These are phyloP conservation scores for Diophrys appendiculata DNA, from an alignment of 73 alveolate species.

Conservation along the genomic window DNA sequence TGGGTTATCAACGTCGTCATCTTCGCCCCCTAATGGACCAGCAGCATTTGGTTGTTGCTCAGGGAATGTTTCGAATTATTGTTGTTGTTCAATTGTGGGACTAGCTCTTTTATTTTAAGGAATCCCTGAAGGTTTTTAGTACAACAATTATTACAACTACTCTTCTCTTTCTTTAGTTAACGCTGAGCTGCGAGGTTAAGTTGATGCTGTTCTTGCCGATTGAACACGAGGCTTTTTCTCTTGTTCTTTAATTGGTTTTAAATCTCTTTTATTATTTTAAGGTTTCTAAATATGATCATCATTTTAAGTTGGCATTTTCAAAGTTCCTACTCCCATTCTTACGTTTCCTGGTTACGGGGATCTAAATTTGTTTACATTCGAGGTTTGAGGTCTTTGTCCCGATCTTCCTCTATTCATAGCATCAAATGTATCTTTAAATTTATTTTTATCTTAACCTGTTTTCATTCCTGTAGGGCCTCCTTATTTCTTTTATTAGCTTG, in stretches of 20 bases:
- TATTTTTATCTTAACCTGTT: background rate
- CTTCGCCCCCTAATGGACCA: background rate
- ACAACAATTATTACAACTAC: background rate
- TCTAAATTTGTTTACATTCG: background rate
- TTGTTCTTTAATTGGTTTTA: too few relatives aligned
- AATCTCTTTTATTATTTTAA: too few relatives aligned
- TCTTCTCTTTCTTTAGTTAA: background rate
- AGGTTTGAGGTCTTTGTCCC: too few relatives aligned
- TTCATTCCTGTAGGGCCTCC: background rate
- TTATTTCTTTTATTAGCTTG: background rate
- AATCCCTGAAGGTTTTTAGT: background rate
- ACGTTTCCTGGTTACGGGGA: background rate
- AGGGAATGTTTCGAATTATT: too few relatives aligned
- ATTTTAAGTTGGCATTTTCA: too few relatives aligned
- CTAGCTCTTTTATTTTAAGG: background rate
- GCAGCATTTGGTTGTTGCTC: background rate
- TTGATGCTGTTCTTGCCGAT: too few relatives aligned
- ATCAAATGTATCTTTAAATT: background rate
- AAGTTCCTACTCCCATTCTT: background rate
- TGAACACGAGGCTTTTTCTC: too few relatives aligned
- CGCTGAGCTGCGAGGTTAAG: too few relatives aligned
- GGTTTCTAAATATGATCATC: too few relatives aligned
- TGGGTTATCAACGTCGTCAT: constrained; percentile 44
- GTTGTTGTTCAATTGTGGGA: too few relatives aligned
- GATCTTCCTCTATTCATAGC: background rate